Conservation (phyloP, 352 stramenopile genomes). For the Phytophthora rubi region DNA sequence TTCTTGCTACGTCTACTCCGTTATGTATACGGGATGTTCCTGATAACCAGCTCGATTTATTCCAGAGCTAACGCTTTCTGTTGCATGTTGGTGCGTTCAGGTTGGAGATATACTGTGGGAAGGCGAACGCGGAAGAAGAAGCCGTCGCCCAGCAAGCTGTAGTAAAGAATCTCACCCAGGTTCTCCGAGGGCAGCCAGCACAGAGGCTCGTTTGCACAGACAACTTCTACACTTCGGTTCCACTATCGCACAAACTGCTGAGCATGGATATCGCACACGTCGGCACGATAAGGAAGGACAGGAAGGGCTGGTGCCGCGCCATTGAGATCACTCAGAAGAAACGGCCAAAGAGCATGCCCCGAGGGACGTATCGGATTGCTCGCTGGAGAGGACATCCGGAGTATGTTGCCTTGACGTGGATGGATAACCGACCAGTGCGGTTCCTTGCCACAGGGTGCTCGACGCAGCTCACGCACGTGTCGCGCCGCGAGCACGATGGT, state of each 20-base stretch:
- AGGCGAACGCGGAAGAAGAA: slow-evolving; percentile 2
- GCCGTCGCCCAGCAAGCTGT: not conserved
- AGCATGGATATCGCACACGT: slow-evolving; percentile 14
- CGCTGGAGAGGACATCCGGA: not conserved
- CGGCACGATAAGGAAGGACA: slow-evolving; percentile 7
- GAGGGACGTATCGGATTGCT: not conserved
- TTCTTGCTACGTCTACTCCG: too few relatives aligned
- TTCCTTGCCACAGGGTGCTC: slow-evolving; percentile 11
- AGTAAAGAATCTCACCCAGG: slow-evolving; percentile 5
- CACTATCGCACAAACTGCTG: slow-evolving; percentile 16
- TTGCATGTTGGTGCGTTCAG: not conserved
- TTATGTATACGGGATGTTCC: not conserved
- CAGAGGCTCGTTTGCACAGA: slow-evolving; percentile 7
- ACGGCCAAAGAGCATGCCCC: not conserved
- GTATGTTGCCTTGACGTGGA: not conserved
- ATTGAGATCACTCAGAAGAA: not conserved
- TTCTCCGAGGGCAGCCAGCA: slow-evolving; percentile 2
- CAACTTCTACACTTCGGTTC: slow-evolving; percentile 19
- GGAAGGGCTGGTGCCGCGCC: too few relatives aligned
- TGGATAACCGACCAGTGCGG: not conserved
- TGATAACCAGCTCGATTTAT: too few relatives aligned
- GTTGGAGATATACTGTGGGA: not conserved
- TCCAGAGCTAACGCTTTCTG: not conserved
- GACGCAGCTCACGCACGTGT: slow-evolving; percentile 1
- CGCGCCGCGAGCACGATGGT: not conserved